phyloP scores from a whole-genome alignment of 2,329 filamentous ascomycete genomes.

The Hypoxylon sp. region DNA sequence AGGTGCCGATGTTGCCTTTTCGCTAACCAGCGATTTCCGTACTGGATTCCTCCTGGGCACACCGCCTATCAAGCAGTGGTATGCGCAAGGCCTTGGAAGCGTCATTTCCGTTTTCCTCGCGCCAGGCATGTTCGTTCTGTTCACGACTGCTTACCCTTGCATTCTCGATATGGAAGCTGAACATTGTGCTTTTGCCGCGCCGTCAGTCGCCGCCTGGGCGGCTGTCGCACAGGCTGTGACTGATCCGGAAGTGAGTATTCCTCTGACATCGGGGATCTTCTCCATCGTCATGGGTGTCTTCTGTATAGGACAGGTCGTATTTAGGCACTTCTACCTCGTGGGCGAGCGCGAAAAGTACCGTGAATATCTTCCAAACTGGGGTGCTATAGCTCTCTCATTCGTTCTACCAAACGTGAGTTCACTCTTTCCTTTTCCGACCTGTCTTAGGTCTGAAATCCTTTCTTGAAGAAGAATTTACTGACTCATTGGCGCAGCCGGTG shows the following conservation, averaged over 20 bases:
- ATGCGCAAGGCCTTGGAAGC: slow-evolving; percentile 74
- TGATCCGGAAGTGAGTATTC: slow-evolving; percentile 69
- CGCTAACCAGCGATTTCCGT: slow-evolving; percentile 75
- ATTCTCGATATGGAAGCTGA: slow-evolving; percentile 66
- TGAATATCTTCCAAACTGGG: slow-evolving; percentile 73
- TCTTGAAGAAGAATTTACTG: background rate
- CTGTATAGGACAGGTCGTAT: slow-evolving; percentile 65
- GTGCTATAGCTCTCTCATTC: slow-evolving; percentile 72
- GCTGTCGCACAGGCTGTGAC: slow-evolving; percentile 76
- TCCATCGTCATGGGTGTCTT: slow-evolving; percentile 69
- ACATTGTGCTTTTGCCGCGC: slow-evolving; percentile 72
- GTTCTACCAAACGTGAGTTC: slow-evolving; percentile 63
- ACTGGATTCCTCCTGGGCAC: slow-evolving; percentile 78
- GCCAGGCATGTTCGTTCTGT: slow-evolving; percentile 77
- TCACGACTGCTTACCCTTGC: slow-evolving; percentile 78
- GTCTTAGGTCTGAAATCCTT: background rate
- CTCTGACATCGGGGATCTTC: slow-evolving; percentile 69
- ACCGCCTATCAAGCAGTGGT: slow-evolving; percentile 75
- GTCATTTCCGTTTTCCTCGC: slow-evolving; percentile 77
- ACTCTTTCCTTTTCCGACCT: background rate
- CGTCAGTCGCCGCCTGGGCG: slow-evolving; percentile 76
- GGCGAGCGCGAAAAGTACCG: slow-evolving; percentile 69
- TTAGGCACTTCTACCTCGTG: slow-evolving; percentile 69
- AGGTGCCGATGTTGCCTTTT: slow-evolving; percentile 68
- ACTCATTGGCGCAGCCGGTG: slow-evolving; percentile 56